Conservation (phyloP, 2,329 filamentous ascomycete genomes). For the Aspergillus brunneoviolaceus region DNA sequence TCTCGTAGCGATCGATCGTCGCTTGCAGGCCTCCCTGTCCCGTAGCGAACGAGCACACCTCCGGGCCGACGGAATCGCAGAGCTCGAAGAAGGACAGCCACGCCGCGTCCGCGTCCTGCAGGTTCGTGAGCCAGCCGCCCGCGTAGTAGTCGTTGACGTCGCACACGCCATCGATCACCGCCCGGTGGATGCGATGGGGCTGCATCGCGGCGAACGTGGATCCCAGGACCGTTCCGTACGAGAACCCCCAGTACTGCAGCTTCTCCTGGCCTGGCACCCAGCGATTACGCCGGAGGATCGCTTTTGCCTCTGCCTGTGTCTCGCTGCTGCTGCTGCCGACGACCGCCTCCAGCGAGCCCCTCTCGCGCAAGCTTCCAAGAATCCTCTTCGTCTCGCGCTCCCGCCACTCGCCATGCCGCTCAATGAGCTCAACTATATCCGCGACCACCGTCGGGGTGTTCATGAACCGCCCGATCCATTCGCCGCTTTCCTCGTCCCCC, state of each 20-base stretch:
- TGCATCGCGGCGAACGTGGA: slow-evolving; percentile 8
- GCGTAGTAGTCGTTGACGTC: slow-evolving; percentile 3
- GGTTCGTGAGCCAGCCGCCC: neutral
- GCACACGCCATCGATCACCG: slow-evolving; percentile 5
- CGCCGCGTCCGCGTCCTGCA: slow-evolving; percentile 1
- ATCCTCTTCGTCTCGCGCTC: neutral
- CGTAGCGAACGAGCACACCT: neutral
- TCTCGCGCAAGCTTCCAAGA: neutral
- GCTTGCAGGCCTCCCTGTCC: neutral
- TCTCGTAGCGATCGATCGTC: neutral
- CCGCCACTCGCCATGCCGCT: slow-evolving; percentile 10
- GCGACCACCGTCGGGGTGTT: slow-evolving; percentile 5
- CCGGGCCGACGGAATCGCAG: neutral
- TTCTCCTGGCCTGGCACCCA: slow-evolving; percentile 4
- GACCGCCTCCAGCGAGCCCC: neutral
- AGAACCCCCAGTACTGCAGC: slow-evolving; percentile 8
- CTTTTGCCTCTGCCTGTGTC: neutral
- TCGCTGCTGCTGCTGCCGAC: neutral
- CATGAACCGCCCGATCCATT: slow-evolving; percentile 1
- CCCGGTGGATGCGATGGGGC: slow-evolving; percentile 3
- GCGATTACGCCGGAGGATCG: neutral
- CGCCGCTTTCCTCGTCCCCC: neutral
- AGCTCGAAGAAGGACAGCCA: slow-evolving; percentile 4
- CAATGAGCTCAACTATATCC: slow-evolving; percentile 9
- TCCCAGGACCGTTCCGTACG: slow-evolving; percentile 3